Evolutionary conservation across 805 yeast genomes (phyloP), one percentile per base, ranked within the genome.

Genomic region (Diddensiella transvaalensis): DNA sequence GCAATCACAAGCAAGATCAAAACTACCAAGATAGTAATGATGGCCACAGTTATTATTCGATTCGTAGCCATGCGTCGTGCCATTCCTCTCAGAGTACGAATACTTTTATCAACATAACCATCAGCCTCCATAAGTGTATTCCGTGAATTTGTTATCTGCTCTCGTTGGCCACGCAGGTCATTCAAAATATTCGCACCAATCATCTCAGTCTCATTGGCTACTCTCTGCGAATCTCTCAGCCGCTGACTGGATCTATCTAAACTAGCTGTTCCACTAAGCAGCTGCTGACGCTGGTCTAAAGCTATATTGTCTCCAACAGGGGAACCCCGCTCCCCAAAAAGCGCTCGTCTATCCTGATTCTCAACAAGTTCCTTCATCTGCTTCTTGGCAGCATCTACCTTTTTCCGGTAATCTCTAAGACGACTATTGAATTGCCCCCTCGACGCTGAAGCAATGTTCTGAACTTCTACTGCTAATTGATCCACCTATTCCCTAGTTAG

Each of bases 31-130:
- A 91, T 90, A 4, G 86, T 96, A 47, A 91, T 91, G 49, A 91
- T 91, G 8, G 95, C 95, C 60, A 88, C 87, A 49, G 95, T 87
- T 54, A 91, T 85, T 57, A 90, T 75, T 66, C 88, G 85, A 67
- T 91, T 91, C 3, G 96, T 91, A 8, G 95, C 88, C 74, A 90
- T 75, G 60, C 98, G 73, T 67, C 98, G 77, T 22, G 96, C 85
- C 99, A 93, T 93, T 17, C 87, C 77, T 59, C 88, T 82, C 60
- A 93, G 72, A 0, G 98, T 93, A 49, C 85, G 79, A 48, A 93
- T 77, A 48, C 93, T 83, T 62, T 85, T 83, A 67, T 93, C 98
- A 46, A 93, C 96, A 61, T 90, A 88, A 0, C 85, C 80, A 63
- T 93, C 98, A 0, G 98, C 98, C 53, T 89, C 91, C 67, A 78